A percentile compares a stretch with the other conserved stretches of the same genome.
phyloP scores from a whole-genome alignment of 306 rosid genomes.

The Quercus variabilis region DNA sequence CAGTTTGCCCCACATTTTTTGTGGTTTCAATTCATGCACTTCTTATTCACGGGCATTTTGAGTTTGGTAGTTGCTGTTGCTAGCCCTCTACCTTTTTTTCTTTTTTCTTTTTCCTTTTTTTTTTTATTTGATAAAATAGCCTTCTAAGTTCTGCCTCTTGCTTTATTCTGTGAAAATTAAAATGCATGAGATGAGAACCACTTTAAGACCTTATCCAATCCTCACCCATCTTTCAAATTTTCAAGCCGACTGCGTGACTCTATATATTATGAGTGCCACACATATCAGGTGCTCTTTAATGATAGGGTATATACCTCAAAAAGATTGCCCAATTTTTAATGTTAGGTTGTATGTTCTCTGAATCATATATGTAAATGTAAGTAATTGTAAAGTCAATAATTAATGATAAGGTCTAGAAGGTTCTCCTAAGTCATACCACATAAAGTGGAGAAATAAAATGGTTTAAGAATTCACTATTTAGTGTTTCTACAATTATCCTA shows the following conservation, averaged over 20 bases:
- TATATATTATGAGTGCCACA: no score
- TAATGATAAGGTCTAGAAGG: not conserved
- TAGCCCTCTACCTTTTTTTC: no score
- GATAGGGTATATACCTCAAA: no score
- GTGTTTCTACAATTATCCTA: not conserved
- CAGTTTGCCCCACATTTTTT: not conserved
- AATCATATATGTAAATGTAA: not conserved
- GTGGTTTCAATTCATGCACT: not conserved
- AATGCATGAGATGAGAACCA: not conserved
- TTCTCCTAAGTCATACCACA: not conserved
- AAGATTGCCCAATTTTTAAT: not conserved
- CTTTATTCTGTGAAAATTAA: no score
- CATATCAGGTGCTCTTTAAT: no score
- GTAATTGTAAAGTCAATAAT: not conserved
- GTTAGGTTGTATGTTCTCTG: not conserved
- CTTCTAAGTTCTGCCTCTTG: no score
- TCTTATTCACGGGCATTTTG: slow-evolving; percentile 9
- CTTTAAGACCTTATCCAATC: not conserved
- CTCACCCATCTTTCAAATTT: not conserved
- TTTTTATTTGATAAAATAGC: no score
- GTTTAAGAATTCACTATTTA: not conserved
- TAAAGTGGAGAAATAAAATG: not conserved
- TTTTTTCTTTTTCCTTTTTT: no score
- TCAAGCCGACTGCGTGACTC: not conserved
- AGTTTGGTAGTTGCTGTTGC: slow-evolving; percentile 20